These are phyloP conservation scores for Ophiostoma tasmaniense DNA, from an alignment of 2,329 filamentous ascomycete genomes.

Conservation along the genomic window DNA sequence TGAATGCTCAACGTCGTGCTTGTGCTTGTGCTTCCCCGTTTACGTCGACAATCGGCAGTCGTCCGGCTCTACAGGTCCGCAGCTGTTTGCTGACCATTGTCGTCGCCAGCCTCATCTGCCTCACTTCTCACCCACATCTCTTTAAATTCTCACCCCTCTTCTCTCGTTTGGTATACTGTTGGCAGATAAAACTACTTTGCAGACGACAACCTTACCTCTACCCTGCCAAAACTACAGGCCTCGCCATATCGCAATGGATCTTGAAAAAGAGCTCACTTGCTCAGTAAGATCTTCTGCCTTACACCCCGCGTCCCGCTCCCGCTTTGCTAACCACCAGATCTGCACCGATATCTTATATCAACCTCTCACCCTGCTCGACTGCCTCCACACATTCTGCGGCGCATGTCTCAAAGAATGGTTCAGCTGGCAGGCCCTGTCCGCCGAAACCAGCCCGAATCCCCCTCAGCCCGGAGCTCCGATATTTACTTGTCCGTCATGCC, in stretches of 20 bases:
- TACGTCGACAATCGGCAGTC: slow-evolving; percentile 4
- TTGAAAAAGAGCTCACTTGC: slow-evolving; percentile 91
- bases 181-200: background rate
- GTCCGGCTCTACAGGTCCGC: background rate
- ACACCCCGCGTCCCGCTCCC: background rate
- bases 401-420: slow-evolving; percentile 97
- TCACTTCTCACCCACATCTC: background rate
- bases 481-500: slow-evolving; percentile 90
- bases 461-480: slow-evolving; percentile 40
- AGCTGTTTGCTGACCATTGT: background rate
- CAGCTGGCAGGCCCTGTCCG: slow-evolving; percentile 60
- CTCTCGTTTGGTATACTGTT: background rate
- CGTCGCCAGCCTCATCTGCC: background rate
- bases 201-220: background rate
- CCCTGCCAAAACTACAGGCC: background rate
- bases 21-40: slow-evolving; percentile 7
- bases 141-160: background rate
- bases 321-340: slow-evolving; percentile 51
- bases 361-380: slow-evolving; percentile 84
- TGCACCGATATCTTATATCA: slow-evolving; percentile 93
- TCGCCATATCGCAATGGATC: slow-evolving; percentile 45
- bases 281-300: slow-evolving; percentile 57
- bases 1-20: background rate
- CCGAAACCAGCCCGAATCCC: slow-evolving; percentile 42
- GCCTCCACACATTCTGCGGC: slow-evolving; percentile 91